These are phyloP conservation scores for Hypholoma fasciculare DNA, from an alignment of 768 basidiomycete genomes.

Conservation along the genomic window DNA sequence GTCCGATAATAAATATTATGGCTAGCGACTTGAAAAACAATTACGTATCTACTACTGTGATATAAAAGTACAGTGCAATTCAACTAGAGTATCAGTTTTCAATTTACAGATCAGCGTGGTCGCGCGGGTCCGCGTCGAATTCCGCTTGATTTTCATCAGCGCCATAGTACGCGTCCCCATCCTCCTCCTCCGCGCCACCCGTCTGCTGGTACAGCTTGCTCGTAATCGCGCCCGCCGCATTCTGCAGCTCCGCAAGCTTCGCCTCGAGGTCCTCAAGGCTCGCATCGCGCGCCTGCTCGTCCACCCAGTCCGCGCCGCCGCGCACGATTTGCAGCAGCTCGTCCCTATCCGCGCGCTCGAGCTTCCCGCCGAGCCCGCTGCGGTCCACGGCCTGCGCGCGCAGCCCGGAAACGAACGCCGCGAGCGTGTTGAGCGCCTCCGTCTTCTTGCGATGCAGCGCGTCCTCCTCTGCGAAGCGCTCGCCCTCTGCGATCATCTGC, in stretches of 20 bases:
- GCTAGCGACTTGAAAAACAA: neutral
- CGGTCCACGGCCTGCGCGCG: conserved; percentile 71
- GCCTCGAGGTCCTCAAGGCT: conserved; percentile 77
- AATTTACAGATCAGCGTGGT: conserved; percentile 14
- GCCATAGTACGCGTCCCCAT: neutral
- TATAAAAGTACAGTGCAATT: neutral
- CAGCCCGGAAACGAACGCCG: conserved; percentile 80
- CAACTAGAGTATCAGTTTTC: neutral
- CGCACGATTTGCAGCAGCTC: conserved; percentile 62
- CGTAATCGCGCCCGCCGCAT: conserved; percentile 24
- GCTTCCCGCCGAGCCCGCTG: conserved; percentile 73
- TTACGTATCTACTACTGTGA: neutral
- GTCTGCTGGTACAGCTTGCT: conserved; percentile 21
- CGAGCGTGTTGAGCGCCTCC: conserved; percentile 77
- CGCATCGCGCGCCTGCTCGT: conserved; percentile 62
- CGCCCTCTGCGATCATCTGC: conserved; percentile 53
- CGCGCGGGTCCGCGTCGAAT: conserved; percentile 4
- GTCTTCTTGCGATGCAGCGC: conserved; percentile 56
- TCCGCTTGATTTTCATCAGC: neutral
- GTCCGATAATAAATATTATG: neutral
- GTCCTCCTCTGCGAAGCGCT: conserved; percentile 38
- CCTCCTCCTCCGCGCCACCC: neutral
- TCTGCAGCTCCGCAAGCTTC: conserved; percentile 47
- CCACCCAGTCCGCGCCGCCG: conserved; percentile 77
- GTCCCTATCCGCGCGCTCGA: conserved; percentile 56